Evolutionary conservation across 139 green algal species (phyloP), one percentile per base, ranked within the genome.

Genomic region (Pedinophyceae sp.): DNA sequence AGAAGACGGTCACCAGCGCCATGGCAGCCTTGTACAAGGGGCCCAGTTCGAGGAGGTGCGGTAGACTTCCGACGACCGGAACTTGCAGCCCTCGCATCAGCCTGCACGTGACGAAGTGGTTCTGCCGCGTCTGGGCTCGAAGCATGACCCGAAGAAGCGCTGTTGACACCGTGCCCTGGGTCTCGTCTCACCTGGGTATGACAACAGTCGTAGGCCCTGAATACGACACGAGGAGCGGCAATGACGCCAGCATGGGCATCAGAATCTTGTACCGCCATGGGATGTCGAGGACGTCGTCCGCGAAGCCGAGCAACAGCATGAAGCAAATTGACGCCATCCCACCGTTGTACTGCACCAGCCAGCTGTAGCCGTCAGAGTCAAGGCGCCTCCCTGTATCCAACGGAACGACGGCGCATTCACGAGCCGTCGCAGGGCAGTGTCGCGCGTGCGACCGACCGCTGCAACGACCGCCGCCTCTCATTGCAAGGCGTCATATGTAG

Each of bases 291-390:
- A 99, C 91, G 58, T 99, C 91, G 54, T 99, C 91, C 5, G 88
- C 84, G 68, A 99, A 99, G 4, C 91, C 91, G 17, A 99, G 75
- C 60, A 99, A 93, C 2, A 95, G 67, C 88, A 97, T 97, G 73
- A 97, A 95, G 59, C 81, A 88, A 38, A 97, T 88, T 26, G 80
- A 89, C 5, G 87, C 89, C 22, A 99, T 65, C 2, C 89, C 91
- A 3, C 89, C 86, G 50, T 98, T 97, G 76, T 93, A 97, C 71
- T 99, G 85, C n/a, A 95, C 74, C 59, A n/a, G n/a, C n/a, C n/a
- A n/a, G n/a, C n/a, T n/a, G n/a, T n/a, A n/a, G n/a, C n/a, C n/a
- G n/a, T n/a, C n/a, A n/a, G n/a, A n/a, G n/a, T n/a, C n/a, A n/a
- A n/a, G n/a, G n/a, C n/a, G n/a, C n/a, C n/a, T n/a, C n/a, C n/a